Conservation (phyloP, 176 grass and related monocot genomes). For the Triticum monococcum region DNA sequence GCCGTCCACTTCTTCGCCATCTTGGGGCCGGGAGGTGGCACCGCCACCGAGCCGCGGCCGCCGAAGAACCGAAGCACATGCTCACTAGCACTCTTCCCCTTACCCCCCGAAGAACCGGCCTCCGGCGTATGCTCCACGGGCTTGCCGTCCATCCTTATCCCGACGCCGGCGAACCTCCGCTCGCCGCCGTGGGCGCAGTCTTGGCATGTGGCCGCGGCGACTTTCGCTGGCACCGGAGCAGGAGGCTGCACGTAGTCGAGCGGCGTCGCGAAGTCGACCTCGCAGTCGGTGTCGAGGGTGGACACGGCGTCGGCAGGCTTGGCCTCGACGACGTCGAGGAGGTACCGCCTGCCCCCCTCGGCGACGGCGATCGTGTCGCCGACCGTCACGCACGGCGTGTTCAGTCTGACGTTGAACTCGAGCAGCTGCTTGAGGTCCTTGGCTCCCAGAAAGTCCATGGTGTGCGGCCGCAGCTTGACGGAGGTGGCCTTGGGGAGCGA, state of each 20-base stretch:
- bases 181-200: no score
- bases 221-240: neutral
- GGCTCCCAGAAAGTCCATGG: neutral
- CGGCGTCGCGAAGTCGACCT: conserved; percentile 61
- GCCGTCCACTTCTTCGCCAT: neutral
- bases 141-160: conserved; percentile 27
- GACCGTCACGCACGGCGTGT: no score
- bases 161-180: conserved; percentile 4
- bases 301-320: conserved; percentile 51
- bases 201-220: neutral
- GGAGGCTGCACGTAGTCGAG: conserved; percentile 50
- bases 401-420: no score
- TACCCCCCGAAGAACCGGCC: neutral
- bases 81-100: neutral
- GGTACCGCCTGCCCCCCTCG: no score
- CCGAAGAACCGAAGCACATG: neutral
- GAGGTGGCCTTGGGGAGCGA: conserved; percentile 70
- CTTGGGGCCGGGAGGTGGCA: neutral
- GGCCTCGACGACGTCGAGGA: conserved; percentile 34
- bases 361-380: no score
- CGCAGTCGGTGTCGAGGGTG: conserved; percentile 69
- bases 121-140: neutral
- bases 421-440: no score
- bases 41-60: no score
- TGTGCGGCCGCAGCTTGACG: conserved; percentile 75